A percentile compares a stretch with the other conserved stretches of the same genome.
These are phyloP conservation scores for Coprinellus aureogranulatus DNA, from an alignment of 768 basidiomycete genomes.

Conservation along the genomic window DNA sequence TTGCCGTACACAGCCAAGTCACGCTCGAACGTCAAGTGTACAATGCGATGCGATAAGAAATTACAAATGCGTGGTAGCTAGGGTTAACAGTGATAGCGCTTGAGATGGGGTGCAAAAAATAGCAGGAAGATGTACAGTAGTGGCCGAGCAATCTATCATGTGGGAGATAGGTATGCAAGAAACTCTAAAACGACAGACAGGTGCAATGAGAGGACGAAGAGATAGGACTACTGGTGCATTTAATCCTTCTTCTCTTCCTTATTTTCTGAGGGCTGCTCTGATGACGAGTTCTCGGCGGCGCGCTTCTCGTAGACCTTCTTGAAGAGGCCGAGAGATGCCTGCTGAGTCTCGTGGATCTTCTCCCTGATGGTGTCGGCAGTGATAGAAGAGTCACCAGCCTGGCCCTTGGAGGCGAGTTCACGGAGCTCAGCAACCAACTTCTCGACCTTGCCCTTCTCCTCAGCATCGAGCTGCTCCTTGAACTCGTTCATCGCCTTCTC, in stretches of 20 bases:
- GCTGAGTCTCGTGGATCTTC: constrained; percentile 91
- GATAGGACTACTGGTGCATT: constrained; percentile 10
- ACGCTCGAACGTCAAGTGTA: neutral
- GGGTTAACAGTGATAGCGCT: constrained; percentile 11
- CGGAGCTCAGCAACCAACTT: constrained; percentile 85
- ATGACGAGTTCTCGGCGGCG: constrained; percentile 58
- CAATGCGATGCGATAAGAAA: constrained; percentile 5
- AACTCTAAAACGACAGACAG: constrained; percentile 6
- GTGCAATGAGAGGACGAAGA: constrained; percentile 13
- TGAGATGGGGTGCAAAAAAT: constrained; percentile 22
- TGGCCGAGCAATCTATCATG: constrained; percentile 22
- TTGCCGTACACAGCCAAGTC: too few relatives aligned
- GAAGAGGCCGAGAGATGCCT: constrained; percentile 95
- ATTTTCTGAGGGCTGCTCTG: constrained; percentile 44
- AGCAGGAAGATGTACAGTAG: constrained; percentile 18
- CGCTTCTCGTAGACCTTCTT: constrained; percentile 97
- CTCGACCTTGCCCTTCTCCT: constrained; percentile 82
- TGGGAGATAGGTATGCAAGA: constrained; percentile 13
- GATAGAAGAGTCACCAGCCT: constrained; percentile 76
- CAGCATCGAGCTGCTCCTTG: constrained; percentile 80
- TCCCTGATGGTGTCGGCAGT: constrained; percentile 86
- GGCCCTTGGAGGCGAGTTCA: constrained; percentile 86
- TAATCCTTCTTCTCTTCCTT: constrained; percentile 89
- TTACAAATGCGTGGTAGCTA: constrained; percentile 10
- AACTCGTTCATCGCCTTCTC: constrained; percentile 90